Conservation (phyloP, 108 stramenopile genomes). For the Mediolabrus comicus region DNA sequence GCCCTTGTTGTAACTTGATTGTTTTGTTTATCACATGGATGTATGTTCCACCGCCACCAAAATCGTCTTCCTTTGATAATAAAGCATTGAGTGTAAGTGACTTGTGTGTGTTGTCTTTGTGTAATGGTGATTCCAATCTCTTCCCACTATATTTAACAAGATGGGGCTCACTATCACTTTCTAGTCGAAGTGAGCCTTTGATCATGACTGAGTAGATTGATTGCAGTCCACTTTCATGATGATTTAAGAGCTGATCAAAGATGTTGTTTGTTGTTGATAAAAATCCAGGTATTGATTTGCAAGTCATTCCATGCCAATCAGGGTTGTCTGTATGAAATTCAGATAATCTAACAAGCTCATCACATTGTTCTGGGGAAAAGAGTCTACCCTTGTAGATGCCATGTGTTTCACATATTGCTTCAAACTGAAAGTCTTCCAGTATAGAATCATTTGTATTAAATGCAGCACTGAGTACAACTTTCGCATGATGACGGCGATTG, state of each 20-base stretch:
- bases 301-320: slow-evolving; percentile 6
- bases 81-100: slow-evolving; percentile 42
- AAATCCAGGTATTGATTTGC: slow-evolving; percentile 7
- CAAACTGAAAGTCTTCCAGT: background rate
- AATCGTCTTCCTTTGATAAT: slow-evolving; percentile 28
- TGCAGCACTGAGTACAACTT: no score
- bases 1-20: slow-evolving; percentile 45
- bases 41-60: slow-evolving; percentile 54
- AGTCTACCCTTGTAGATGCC: slow-evolving; percentile 7
- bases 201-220: background rate
- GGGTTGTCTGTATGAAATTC: slow-evolving; percentile 3
- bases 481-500: no score
- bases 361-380: slow-evolving; percentile 10
- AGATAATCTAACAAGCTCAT: background rate
- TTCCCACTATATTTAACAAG: slow-evolving; percentile 37
- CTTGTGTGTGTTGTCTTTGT: slow-evolving; percentile 20
- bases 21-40: slow-evolving; percentile 34
- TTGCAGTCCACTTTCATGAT: background rate
- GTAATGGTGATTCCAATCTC: slow-evolving; percentile 8
- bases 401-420: background rate
- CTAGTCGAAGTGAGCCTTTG: background rate
- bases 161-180: slow-evolving; percentile 36
- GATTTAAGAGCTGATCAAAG: background rate
- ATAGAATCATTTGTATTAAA: background rate
- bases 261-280: background rate